phyloP scores from a whole-genome alignment of 179 eudicot genomes.

The Silene coronaria region DNA sequence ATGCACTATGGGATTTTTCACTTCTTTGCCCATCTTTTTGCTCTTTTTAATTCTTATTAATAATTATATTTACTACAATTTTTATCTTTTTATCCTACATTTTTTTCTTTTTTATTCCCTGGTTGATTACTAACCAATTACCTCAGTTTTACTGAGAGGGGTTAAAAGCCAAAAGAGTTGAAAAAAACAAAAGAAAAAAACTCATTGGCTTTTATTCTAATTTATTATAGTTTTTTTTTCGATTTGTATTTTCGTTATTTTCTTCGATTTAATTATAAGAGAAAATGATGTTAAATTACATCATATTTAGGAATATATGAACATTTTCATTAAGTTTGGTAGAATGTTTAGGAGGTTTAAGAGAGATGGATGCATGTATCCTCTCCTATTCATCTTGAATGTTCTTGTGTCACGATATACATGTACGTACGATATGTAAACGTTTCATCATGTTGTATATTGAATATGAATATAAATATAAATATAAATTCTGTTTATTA shows the following conservation, averaged over 20 bases:
- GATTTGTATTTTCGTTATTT: neutral
- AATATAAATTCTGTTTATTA: too few relatives aligned
- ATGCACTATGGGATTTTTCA: slow-evolving; percentile 83
- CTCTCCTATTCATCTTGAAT: slow-evolving; percentile 34
- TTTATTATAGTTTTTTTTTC: neutral
- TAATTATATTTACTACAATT: neutral
- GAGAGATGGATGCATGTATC: slow-evolving; percentile 39
- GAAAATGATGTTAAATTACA: slow-evolving; percentile 3
- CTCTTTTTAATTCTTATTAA: slow-evolving; percentile 24
- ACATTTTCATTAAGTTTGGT: slow-evolving; percentile 3
- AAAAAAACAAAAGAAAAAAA: neutral
- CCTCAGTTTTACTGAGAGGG: slow-evolving; percentile 27
- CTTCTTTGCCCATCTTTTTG: slow-evolving; percentile 50
- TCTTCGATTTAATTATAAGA: neutral
- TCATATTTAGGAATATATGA: neutral
- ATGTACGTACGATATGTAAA: neutral
- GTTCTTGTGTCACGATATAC: neutral
- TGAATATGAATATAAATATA: neutral
- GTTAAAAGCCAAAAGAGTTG: slow-evolving; percentile 17
- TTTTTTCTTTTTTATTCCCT: neutral
- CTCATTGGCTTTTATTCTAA: slow-evolving; percentile 18
- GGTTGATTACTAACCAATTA: slow-evolving; percentile 5
- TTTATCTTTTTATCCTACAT: neutral
- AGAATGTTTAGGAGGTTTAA: slow-evolving; percentile 19
- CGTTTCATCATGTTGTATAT: slow-evolving; percentile 13